Evolutionary conservation across 2,329 filamentous ascomycete species (phyloP), one percentile per base, ranked within the genome.

Genomic region (Sordariomycetes sp.): DNA sequence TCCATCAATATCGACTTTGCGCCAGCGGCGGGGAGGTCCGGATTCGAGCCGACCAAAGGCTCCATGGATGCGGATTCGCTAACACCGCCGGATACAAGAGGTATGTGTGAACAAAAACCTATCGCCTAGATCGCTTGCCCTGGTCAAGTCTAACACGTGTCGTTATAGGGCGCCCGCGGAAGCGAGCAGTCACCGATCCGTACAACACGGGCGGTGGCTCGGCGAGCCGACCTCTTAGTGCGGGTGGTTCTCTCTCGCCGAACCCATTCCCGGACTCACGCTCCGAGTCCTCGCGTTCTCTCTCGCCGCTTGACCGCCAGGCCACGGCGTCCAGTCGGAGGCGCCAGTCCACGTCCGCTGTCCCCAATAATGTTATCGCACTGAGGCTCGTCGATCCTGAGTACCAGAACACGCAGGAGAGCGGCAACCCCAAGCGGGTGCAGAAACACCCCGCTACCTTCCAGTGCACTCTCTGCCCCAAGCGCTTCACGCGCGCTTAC

Each of bases 371-470:
- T 59, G 75, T 81, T 0, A 83, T 96, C 67, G 94, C 96, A n/a
- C 77, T 97, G 48, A 90, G 92, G 61, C 80, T 97, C 18, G 93
- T 91, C 12, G 90, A 97, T 70, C 92, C 92, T 0, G 87, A 91
- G 51, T 88, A 93, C 61, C 88, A 91, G 58, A 85, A 83, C 25
- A 79, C 82, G 4, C 80, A 81, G 57, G 76, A 80, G 14, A 76
- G 76, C 52, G 83, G 86, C 54, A 80, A 77, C 46, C 74, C 83
- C 6, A 95, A 94, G 69, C 86, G 94, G n/a, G 86, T 90, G 1
- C 94, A 99, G 71, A 99, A 99, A 68, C 94, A 99, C 65, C 94
- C 94, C 0, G 94, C 94, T 7, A 99, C 92, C 0, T 99, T 97
- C 73, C 92, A 97, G 68, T 99, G 94, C 70, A 89, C 75, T 11